Base-by-base conservation (phyloP, 2,329 filamentous ascomycete genomes). In the Mycosphaerella arachidis region DNA sequence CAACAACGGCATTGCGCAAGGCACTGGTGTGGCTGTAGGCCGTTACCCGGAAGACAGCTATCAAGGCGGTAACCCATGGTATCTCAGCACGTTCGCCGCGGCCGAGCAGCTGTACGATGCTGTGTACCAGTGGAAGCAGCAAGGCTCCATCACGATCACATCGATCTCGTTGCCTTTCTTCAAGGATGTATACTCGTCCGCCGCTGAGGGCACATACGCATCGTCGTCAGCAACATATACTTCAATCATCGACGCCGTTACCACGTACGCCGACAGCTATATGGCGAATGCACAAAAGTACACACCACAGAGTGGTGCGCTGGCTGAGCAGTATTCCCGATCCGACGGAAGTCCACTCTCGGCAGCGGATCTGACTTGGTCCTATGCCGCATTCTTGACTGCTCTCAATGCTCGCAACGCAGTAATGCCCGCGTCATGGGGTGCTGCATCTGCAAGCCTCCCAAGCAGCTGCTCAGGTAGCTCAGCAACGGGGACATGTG, bases 91-190 rank as follows among this genome's bases (percentile, higher is more conserved):
- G 0, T 79, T 91, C 31, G 89, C 89, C 1, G 89, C 89, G 0
- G 91, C 90, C 3, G 90, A 94, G 74, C 87, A 90, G 70, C 82
- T 95, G 2, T 93, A 92, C 72, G 86, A 89, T 67, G 87, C 90
- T 0, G 69, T 92, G 1, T 86, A 87, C 65, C 85, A 88, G 53
- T 93, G 89, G 88, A 80, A 87, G 63, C 74, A 78, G 37, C 73
- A 80, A 29, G 86, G 85, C 1, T 86, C 80, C 6, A 81, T 95
- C 67, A 82, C 81, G 0, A 82, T 93, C 51, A 87, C 84, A 5
- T 75, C 79, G 0, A 81, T 80, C 1, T 91, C 88, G 0, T 78
- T 91, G 8, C 70, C 82, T 7, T 93, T 94, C 78, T 94, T 92
- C 82, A 73, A 78, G 61, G 86, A 86, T 65, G 77, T 91, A 7